Base-by-base conservation (phyloP, 345 rosid genomes). In the Erucastrum elatum region DNA sequence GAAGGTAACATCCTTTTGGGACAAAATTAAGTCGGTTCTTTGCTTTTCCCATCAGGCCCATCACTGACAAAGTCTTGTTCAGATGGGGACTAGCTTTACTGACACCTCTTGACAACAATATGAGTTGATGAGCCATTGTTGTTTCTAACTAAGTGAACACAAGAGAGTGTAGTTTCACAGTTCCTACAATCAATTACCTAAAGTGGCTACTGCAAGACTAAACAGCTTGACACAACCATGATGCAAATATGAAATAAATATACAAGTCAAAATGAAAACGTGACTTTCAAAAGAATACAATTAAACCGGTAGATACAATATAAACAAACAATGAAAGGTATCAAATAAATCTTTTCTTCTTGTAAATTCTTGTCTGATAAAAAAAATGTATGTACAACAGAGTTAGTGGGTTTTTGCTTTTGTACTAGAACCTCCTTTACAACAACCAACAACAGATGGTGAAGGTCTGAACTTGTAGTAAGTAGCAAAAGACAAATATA, bases 401-500 rank as follows among this genome's bases (percentile, higher is more conserved):
- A 75, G 73, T 46, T 71, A 80, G 70, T 78, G 75, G 66, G 8
- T 21, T 68, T 78, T 84, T 13, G 49, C 27, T 33, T 73, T 63
- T 82, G 73, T 81, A 77, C 75, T 4, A 64, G 76, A 46, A 26
- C 66, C 80, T 58, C 72, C 80, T 76, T 44, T 80, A 62, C 70
- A 75, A 82, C 29, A 82, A 53, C 70, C 82, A 12, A 58, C 82
- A 12, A 58, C 39, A 55, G 75, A 5, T 44, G 84, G 89, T 39
- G 60, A 51, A 8, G 92, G 87, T 6, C 70, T 81, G 74, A 91
- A 62, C 49, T 85, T 83, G 55, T 80, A 85, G 81, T 77, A 72
- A 34, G 91, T 89, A 66, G 86, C 90, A 70, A 64, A 80, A 66
- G 88, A 51, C 66, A 92, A 84, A 68, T 71, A 87, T 29, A 77